Percentiles rank a stretch among this genome's conserved stretches.
These are phyloP conservation scores for Hyaloperonospora arabidopsidis DNA, from an alignment of 352 stramenopile species.

Conservation along the genomic window DNA sequence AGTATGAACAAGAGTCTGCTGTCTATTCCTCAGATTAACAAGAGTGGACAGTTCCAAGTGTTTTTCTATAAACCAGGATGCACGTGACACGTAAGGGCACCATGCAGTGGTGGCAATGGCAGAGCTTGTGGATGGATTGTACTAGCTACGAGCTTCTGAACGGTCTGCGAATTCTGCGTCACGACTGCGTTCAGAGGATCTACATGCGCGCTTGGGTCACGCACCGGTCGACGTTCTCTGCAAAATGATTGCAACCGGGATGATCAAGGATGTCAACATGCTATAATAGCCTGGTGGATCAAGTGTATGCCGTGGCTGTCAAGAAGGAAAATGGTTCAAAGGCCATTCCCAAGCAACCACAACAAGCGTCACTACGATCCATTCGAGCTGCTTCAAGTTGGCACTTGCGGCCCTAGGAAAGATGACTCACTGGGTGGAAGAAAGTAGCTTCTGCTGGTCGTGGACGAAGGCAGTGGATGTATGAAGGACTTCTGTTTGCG, in stretches of 20 bases:
- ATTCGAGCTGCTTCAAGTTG: not conserved
- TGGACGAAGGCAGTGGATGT: too few relatives aligned
- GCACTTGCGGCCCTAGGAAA: not conserved
- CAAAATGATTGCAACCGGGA: not conserved
- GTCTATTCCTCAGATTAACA: constrained; percentile 7
- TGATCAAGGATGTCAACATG: not conserved
- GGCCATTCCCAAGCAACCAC: not conserved
- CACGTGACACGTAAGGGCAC: constrained; percentile 9
- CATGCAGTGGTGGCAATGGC: constrained; percentile 12
- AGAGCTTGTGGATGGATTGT: constrained; percentile 11
- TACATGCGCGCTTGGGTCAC: not conserved
- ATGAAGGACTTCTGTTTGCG: too few relatives aligned
- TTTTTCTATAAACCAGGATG: constrained; percentile 14
- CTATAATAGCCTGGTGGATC: not conserved
- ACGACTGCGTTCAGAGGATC: not conserved
- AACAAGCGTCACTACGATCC: not conserved
- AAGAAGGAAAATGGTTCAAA: not conserved
- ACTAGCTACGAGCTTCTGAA: constrained; percentile 8
- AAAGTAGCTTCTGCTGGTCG: not conserved
- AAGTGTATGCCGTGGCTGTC: not conserved
- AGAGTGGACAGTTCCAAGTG: constrained; percentile 12
- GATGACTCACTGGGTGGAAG: not conserved
- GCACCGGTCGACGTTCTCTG: not conserved
- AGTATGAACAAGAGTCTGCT: constrained; percentile 15
- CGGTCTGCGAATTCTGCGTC: not conserved